Conservation (phyloP, 345 rosid species). For the Tarenaya hassleriana region DNA sequence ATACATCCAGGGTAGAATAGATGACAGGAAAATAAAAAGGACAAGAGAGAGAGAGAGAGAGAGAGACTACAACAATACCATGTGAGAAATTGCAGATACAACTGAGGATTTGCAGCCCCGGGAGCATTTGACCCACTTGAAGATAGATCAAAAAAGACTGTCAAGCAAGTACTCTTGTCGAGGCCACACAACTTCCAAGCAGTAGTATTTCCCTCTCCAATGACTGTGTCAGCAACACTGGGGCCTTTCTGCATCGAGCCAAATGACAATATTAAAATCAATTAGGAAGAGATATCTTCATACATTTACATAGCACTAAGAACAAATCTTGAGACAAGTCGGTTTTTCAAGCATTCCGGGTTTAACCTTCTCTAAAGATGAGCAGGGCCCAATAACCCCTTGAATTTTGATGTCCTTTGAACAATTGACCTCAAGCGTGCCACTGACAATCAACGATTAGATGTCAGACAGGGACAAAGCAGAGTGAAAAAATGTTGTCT, state of each 20-base stretch:
- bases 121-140: slow-evolving; percentile 61
- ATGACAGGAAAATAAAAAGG: neutral
- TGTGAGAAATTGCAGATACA: slow-evolving; percentile 85
- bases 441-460: slow-evolving; percentile 37
- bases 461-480: slow-evolving; percentile 5
- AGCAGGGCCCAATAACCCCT: slow-evolving; percentile 78
- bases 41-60: neutral
- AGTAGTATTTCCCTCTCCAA: slow-evolving; percentile 78
- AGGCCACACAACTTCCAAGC: slow-evolving; percentile 91
- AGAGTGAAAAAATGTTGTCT: neutral
- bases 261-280: slow-evolving; percentile 9
- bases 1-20: slow-evolving; percentile 18
- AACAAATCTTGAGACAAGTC: slow-evolving; percentile 7
- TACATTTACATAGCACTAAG: slow-evolving; percentile 2
- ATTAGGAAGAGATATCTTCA: slow-evolving; percentile 11
- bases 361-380: slow-evolving; percentile 77
- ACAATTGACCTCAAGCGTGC: slow-evolving; percentile 68
- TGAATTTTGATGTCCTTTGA: slow-evolving; percentile 81
- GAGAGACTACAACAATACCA: slow-evolving; percentile 37
- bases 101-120: slow-evolving; percentile 57
- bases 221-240: slow-evolving; percentile 50
- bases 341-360: slow-evolving; percentile 2
- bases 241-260: slow-evolving; percentile 70
- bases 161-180: slow-evolving; percentile 71
- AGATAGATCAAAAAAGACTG: slow-evolving; percentile 74